A percentile compares a stretch with the other conserved stretches of the same genome.
Conservation (phyloP, 345 rosid genomes). For the Microthlaspi erraticum region DNA sequence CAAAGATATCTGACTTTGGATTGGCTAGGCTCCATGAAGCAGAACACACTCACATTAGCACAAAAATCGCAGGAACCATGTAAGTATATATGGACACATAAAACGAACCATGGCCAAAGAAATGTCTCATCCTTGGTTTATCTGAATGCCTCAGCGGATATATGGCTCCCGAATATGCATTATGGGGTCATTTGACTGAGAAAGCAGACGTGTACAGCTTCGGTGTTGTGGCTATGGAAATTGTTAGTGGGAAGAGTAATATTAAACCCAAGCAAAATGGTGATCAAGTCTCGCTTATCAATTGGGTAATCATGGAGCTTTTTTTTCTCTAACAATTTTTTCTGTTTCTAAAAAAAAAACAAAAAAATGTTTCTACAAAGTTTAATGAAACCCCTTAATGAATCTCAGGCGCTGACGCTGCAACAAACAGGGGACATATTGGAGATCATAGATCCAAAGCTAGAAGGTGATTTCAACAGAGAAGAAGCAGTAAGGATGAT, state of each 20-base stretch:
- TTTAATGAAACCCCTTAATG: too few species aligned
- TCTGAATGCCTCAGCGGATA: too few species aligned
- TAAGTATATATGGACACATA: conserved; percentile 32
- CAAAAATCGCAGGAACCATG: conserved; percentile 73
- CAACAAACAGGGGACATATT: conserved; percentile 41
- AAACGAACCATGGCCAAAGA: neutral
- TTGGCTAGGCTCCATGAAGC: conserved; percentile 62
- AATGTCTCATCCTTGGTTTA: too few species aligned
- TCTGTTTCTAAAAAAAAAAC: too few species aligned
- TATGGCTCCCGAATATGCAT: conserved; percentile 52
- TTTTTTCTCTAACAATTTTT: too few species aligned
- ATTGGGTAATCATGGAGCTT: conserved; percentile 47
- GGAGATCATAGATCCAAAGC: conserved; percentile 46
- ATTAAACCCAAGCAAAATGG: conserved; percentile 20
- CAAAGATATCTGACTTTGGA: conserved; percentile 77
- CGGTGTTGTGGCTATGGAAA: conserved; percentile 54
- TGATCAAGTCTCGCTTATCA: conserved; percentile 48
- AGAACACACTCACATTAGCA: conserved; percentile 62
- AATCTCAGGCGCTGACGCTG: conserved; percentile 40
- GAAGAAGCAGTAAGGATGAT: conserved; percentile 50
- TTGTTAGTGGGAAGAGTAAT: conserved; percentile 50
- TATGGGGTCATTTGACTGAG: conserved; percentile 52
- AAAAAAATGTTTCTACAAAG: too few species aligned
- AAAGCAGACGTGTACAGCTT: conserved; percentile 62
- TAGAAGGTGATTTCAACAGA: conserved; percentile 36